Evolutionary conservation across 352 stramenopile species (phyloP).

Genomic region (Pythium plurisporium): DNA sequence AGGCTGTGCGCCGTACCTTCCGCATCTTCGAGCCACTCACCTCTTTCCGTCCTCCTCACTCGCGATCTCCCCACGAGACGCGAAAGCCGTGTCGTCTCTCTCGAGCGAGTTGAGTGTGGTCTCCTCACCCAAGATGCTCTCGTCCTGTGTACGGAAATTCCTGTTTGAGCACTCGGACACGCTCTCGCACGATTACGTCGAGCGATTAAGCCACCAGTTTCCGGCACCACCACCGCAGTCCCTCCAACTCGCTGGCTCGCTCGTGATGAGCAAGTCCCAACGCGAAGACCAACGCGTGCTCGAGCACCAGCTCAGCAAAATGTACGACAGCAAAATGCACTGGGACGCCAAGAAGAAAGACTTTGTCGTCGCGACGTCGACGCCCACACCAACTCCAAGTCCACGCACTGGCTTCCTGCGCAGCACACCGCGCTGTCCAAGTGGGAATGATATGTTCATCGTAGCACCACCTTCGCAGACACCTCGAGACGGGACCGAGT

Average conservation of each 20-base stretch:
- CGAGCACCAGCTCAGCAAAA: constrained; percentile 31
- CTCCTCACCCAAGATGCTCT: constrained; percentile 42
- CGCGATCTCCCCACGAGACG: background rate
- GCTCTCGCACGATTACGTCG: constrained; percentile 30
- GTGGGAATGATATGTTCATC: background rate
- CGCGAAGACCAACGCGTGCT: constrained; percentile 23
- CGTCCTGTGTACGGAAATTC: constrained; percentile 40
- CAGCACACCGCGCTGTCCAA: background rate
- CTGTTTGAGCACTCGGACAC: constrained; percentile 39
- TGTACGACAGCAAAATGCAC: constrained; percentile 42
- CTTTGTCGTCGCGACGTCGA: constrained; percentile 19
- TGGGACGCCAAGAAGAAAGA: constrained; percentile 31
- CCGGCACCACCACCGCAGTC: background rate
- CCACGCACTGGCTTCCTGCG: background rate
- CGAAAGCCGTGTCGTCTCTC: background rate
- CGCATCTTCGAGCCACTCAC: constrained; percentile 14
- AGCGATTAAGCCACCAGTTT: constrained; percentile 29
- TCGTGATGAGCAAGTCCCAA: background rate
- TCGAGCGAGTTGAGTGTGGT: constrained; percentile 17
- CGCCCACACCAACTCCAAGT: background rate
- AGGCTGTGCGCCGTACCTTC: constrained; percentile 19
- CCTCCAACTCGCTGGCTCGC: background rate
- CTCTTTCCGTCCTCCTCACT: background rate
- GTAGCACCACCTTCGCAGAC: background rate
- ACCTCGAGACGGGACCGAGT: background rate